These are phyloP conservation scores for Boeremia lycopersici DNA, from an alignment of 2,329 filamentous ascomycete species.

Conservation along the genomic window DNA sequence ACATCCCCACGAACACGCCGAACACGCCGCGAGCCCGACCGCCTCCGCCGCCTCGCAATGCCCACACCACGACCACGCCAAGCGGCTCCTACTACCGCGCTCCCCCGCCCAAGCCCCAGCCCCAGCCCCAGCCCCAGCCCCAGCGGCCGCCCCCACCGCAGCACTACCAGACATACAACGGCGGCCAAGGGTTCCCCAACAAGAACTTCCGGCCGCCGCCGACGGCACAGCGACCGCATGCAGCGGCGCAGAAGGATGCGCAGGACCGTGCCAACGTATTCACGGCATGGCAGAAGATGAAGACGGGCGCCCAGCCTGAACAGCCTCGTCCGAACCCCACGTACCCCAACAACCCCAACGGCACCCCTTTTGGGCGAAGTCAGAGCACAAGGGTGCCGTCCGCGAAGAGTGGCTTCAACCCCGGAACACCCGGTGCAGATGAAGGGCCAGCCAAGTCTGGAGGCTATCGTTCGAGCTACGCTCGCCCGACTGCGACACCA, in stretches of 20 bases:
- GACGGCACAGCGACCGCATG: conserved; percentile 38
- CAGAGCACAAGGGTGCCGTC: conserved; percentile 54
- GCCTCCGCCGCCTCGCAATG: conserved; percentile 53
- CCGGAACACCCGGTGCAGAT: conserved; percentile 63
- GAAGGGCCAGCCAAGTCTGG: conserved; percentile 61
- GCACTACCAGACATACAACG: conserved; percentile 39
- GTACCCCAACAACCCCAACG: conserved; percentile 40
- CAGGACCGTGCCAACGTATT: conserved; percentile 52
- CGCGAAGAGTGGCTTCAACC: conserved; percentile 63
- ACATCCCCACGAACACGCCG: conserved; percentile 46
- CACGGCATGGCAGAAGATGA: conserved; percentile 58
- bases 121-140: conserved; percentile 20
- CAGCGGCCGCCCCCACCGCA: conserved; percentile 36
- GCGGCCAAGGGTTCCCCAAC: conserved; percentile 52
- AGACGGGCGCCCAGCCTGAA: conserved; percentile 38
- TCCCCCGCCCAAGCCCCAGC: conserved; percentile 36
- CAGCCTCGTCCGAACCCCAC: conserved; percentile 32
- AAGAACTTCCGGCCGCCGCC: conserved; percentile 50
- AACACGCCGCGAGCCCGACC: conserved; percentile 49
- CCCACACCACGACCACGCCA: conserved; percentile 48
- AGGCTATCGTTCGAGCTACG: conserved; percentile 50
- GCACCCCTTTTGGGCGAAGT: conserved; percentile 47
- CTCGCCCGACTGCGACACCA: conserved; percentile 43
- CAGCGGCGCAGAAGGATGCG: conserved; percentile 45
- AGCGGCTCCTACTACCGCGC: conserved; percentile 41